phyloP scores from a whole-genome alignment of 2,329 filamentous ascomycete species.

The Escovopsis weberi region DNA sequence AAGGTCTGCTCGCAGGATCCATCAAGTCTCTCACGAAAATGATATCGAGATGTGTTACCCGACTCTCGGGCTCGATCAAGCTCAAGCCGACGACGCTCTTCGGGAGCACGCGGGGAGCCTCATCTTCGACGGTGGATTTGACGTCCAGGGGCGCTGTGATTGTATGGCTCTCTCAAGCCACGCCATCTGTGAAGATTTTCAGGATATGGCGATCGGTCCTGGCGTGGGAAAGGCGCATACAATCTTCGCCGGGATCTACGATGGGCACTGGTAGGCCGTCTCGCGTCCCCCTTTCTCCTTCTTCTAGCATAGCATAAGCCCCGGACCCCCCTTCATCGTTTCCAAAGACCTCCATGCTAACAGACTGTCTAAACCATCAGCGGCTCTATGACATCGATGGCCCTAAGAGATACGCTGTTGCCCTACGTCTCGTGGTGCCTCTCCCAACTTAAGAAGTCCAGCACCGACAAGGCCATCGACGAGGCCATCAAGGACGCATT shows the following conservation, averaged over 20 bases:
- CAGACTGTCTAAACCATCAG: slow-evolving; percentile 9
- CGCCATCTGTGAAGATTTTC: slow-evolving; percentile 21
- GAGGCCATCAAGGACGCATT: slow-evolving; percentile 34
- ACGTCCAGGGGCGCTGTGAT: slow-evolving; percentile 17
- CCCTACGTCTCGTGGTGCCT: slow-evolving; percentile 26
- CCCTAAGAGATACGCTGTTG: slow-evolving; percentile 27
- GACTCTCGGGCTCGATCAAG: no score
- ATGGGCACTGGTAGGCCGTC: slow-evolving; percentile 31
- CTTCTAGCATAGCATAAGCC: neutral
- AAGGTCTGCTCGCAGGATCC: no score
- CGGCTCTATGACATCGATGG: slow-evolving; percentile 26
- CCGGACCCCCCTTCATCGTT: no score
- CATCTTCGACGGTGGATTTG: slow-evolving; percentile 13
- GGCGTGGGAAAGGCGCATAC: slow-evolving; percentile 15
- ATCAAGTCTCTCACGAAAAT: no score
- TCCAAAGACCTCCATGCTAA: neutral
- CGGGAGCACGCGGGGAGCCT: slow-evolving; percentile 17
- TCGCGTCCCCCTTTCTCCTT: neutral
- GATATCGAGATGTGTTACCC: no score
- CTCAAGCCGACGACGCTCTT: slow-evolving; percentile 15
- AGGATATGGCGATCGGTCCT: slow-evolving; percentile 17
- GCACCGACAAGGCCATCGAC: slow-evolving; percentile 33
- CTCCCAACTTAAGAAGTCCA: slow-evolving; percentile 12
- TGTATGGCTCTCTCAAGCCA: slow-evolving; percentile 21
- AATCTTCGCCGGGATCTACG: slow-evolving; percentile 27